These are phyloP conservation scores for Hemisphaericaspora lyxosophila DNA, from an alignment of 1,139 yeast genomes.

Conservation along the genomic window DNA sequence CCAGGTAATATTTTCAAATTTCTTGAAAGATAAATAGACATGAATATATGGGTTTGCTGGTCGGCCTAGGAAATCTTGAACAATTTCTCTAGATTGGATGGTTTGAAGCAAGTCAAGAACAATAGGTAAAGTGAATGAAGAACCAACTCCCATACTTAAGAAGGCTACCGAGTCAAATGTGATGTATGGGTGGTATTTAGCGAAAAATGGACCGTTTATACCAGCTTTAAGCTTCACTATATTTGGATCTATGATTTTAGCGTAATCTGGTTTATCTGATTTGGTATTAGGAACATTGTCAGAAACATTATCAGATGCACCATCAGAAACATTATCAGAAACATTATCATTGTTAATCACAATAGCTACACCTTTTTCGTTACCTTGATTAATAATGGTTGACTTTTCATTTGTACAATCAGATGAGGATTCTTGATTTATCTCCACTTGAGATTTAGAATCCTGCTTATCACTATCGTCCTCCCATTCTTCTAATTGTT, in stretches of 20 bases:
- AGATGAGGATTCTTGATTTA: background rate
- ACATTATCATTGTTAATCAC: background rate
- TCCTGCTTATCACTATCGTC: background rate
- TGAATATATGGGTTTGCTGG: constrained; percentile 28
- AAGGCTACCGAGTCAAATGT: constrained; percentile 43
- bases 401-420: background rate
- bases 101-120: constrained; percentile 38
- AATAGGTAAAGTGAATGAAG: constrained; percentile 46
- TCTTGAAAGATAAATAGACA: constrained; percentile 37
- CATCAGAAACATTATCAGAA: background rate
- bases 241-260: constrained; percentile 11
- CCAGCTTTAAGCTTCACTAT: constrained; percentile 28
- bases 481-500: constrained; percentile 16
- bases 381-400: background rate
- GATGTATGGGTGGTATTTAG: constrained; percentile 38
- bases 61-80: constrained; percentile 33
- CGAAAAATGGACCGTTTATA: constrained; percentile 49
- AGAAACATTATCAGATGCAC: background rate
- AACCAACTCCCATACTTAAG: constrained; percentile 48
- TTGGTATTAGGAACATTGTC: background rate
- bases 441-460: background rate
- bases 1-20: constrained; percentile 32
- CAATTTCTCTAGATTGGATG: constrained; percentile 23
- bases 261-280: constrained; percentile 8
- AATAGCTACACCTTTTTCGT: background rate